Evolutionary conservation across 179 eudicot genomes (phyloP), one percentile per base, ranked within the genome.

Genomic region (Silene vulgaris): DNA sequence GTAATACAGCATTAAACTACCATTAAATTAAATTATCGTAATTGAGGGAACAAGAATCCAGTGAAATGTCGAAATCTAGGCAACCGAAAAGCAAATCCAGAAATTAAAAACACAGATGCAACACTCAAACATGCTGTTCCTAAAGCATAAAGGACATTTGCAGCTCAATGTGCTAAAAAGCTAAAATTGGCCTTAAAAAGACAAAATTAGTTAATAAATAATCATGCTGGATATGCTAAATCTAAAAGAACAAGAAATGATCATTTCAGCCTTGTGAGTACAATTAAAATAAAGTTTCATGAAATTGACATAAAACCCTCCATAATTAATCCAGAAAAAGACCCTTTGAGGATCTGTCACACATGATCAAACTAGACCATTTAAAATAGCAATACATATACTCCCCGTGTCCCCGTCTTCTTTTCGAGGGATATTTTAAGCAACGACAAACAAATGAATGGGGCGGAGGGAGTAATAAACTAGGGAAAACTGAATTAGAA

Each of bases 41-140:
- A 77, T 21, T 43, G 23, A 21, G 19, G 40, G 40, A 5, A 50
- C 19, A 17, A 48, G 71, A 59, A 80, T 70, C 73, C 50, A 70
- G 37, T 26, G 61, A 23, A 70, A 48, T 30, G 73, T 17, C 61
- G 21, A 70, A 26, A 70, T 50, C n/a, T 21, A 70, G 37, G 73
- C 73, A 70, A 70, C 61, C 73, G 5, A 70, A 56, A 70, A 70
- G 73, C 73, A 70, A 70, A 50, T 19, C 20, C 21, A 48, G 37
- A 70, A 70, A 50, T 17, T 69, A 17, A 32, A 70, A 48, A 70
- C 20, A 50, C 37, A 23, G 4, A 21, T n/a, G 29, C 60, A 70
- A 70, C 62, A 70, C 61, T 70, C 73, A 70, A 70, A 70, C 73
- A 70, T n/a, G 72, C 1, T 68, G 72, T 8, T 68, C 29, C 56